Evolutionary conservation across 1,139 yeast species (phyloP), one percentile per base, ranked within the genome.

Genomic region (Debaryomyces sp.): DNA sequence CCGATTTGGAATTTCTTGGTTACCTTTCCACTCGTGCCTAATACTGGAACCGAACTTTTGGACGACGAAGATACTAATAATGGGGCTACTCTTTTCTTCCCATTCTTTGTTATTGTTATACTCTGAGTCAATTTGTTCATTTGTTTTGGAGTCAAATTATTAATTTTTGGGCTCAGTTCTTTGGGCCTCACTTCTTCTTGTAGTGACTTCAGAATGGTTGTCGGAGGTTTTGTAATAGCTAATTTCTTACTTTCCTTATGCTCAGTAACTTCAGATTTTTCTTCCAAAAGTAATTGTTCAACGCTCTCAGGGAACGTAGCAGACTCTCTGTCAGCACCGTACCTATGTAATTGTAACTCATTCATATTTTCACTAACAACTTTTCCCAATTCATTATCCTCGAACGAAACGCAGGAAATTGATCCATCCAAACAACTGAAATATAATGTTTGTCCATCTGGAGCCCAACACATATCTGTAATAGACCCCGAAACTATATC

Each of bases 61-160:
- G 76, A 57, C 1, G 84, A 70, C 1, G 80, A 64, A 0, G 92
- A 81, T 1, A 92, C 78, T n/a, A 92, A 70, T 47, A 85, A 77
- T 0, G 99, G 98, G 0, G 96, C 83, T 2, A 94, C 94, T 54
- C 97, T 73, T 58, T 91, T 91, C 61, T 85, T 87, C 12, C 98
- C 98, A 39, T 87, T 82, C 59, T 87, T 88, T 6, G 87, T 84
- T 18, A 85, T 73, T 2, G 88, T 80, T 2, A 85, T 74, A 29
- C 57, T 63, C 33, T 64, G 73, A 3, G 58, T 57, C 38, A 61
- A 41, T 48, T 61, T 62, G 29, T 51, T 50, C 41, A 57, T 54
- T 46, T 58, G 55, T 50, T 53, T 55, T 49, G 59, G 55, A 40
- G 58, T 47, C 39, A 48, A 42, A 44, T 49, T 50, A 50, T 55